Evolutionary conservation across 345 rosid genomes (phyloP).

Genomic region (Gossypium longicalyx): DNA sequence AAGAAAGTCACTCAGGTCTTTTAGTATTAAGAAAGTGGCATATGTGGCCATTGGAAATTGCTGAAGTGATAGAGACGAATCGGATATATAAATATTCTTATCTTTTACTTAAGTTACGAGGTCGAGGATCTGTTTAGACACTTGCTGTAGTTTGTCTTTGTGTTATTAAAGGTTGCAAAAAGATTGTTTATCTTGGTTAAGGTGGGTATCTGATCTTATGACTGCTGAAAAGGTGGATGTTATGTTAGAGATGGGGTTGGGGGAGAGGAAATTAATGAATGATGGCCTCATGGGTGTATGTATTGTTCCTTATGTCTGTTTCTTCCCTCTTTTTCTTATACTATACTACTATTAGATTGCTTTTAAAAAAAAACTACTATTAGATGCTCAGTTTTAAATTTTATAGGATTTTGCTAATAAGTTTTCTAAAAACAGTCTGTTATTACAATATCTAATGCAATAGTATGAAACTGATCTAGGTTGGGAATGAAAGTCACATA

Average conservation of each 20-base stretch:
- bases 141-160: background rate
- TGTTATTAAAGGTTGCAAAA: background rate
- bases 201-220: background rate
- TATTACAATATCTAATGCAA: background rate
- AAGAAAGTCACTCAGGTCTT: background rate
- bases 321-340: too few species aligned
- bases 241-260: too few species aligned
- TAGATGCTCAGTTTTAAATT: too few species aligned
- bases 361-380: too few species aligned
- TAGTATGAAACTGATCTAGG: background rate
- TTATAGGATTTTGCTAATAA: too few species aligned
- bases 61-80: background rate
- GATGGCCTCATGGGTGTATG: too few species aligned
- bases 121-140: background rate
- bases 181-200: background rate
- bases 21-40: background rate
- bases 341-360: too few species aligned
- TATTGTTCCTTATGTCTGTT: too few species aligned
- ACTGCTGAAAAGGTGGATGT: background rate
- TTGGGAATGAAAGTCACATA: background rate
- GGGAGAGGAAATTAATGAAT: too few species aligned
- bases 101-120: background rate
- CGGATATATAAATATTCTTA: background rate
- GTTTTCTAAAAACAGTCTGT: too few species aligned
- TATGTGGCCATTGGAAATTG: background rate